Base-by-base conservation (phyloP, 2,329 filamentous ascomycete species). In the Colletotrichum euphorbiae region DNA sequence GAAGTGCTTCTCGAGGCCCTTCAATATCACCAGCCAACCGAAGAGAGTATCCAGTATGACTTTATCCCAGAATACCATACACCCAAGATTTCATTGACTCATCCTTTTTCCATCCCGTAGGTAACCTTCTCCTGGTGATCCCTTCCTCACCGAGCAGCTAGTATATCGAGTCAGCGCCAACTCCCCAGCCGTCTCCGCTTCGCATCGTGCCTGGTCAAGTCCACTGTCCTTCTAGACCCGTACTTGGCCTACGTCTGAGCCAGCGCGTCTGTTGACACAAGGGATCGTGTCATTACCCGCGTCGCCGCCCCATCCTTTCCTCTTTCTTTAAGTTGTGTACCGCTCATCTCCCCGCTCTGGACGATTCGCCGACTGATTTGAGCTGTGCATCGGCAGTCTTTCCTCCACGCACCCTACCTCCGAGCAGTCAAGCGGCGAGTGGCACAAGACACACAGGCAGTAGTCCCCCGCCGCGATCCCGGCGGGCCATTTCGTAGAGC, bases 51-150 rank as follows among this genome's bases (percentile, higher is more conserved):
- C 38, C 52, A 31, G 36, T 24, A 17, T 56, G 36, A 28, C 38
- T 56, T 56, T 56, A 42, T 56, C 36, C 52, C 36, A 56, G 36
- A 56, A 56, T 9, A 31, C 19, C 52, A 33, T 56, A 56, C 36
- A 56, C 36, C 28, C 17, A 56, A 56, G 52, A 42, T 42, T 28
- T 56, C 36, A 21, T 56, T 56, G 33, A 56, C 36, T 40, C 36
- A 28, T 56, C 13, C 4, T 28, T 55, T 42, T 56, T 43, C 52
- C 52, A 17, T 56, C 36, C 52, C 19, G 12, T 45, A n/a, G 42
- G 42, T 8, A 3, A 28, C 42, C 13, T 43, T 17, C n/a, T 45
- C 45, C 24, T 24, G n/a, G 19, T 24, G 31, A 21, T 40, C 51
- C 52, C 13, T 56, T 24, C 17, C 52, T 24, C 21, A 4, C 19